Evolutionary conservation across 1,284 basidiomycete genomes (phyloP).

Genomic region (Rhodotorula sp.): DNA sequence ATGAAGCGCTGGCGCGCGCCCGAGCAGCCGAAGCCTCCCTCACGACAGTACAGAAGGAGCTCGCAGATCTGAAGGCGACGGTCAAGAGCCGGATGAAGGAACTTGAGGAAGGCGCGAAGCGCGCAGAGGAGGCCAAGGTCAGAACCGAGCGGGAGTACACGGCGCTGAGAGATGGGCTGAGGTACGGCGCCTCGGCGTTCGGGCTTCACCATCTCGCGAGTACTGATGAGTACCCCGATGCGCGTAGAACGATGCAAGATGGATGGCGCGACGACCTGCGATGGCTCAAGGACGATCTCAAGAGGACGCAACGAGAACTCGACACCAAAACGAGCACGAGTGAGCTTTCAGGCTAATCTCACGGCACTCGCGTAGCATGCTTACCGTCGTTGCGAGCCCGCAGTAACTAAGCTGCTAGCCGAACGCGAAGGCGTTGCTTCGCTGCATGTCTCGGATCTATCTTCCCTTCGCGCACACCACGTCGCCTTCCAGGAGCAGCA

Average conservation of each 20-base stretch:
- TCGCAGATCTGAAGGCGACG: conserved; percentile 21
- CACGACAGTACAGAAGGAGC: conserved; percentile 24
- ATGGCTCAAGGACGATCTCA: conserved; percentile 28
- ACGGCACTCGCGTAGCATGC: neutral
- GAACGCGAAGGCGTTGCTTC: neutral
- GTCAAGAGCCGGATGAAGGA: conserved; percentile 42
- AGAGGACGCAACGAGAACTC: conserved; percentile 19
- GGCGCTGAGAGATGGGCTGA: conserved; percentile 30
- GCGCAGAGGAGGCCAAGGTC: conserved; percentile 38
- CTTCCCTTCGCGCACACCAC: neutral
- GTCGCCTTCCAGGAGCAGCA: conserved; percentile 4
- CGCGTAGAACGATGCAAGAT: conserved; percentile 17
- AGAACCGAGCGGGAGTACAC: conserved; percentile 39
- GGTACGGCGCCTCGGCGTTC: conserved; percentile 6
- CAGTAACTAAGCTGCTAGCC: conserved; percentile 21
- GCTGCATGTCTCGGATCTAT: neutral
- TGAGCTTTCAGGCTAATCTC: neutral
- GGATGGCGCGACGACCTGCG: conserved; percentile 35
- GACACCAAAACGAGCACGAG: conserved; percentile 5
- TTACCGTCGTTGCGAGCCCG: too few relatives aligned
- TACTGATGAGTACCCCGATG: too few relatives aligned
- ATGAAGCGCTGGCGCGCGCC: conserved; percentile 56
- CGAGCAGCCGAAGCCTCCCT: conserved; percentile 46
- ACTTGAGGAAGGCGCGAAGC: conserved; percentile 41
- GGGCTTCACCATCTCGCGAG: too few relatives aligned